phyloP scores from a whole-genome alignment of 2,329 filamentous ascomycete species.

The Penicillium sp. region DNA sequence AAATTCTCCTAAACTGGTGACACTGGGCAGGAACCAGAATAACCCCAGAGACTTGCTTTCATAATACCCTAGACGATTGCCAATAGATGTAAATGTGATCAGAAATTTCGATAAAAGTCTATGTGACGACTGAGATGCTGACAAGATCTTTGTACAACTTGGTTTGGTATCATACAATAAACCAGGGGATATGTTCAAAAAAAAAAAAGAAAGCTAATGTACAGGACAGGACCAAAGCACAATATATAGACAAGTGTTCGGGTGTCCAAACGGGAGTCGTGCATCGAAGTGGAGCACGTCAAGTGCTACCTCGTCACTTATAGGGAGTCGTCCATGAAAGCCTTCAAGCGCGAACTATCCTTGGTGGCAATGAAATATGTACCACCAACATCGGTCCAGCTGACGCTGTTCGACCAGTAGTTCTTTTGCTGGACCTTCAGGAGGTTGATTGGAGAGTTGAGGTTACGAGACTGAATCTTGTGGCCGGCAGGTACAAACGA shows the following conservation, averaged over 20 bases:
- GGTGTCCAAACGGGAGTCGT: neutral
- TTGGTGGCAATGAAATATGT: conserved; percentile 87
- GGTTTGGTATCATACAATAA: conserved; percentile 25
- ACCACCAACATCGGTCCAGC: conserved; percentile 84
- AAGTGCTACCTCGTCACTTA: conserved; percentile 20
- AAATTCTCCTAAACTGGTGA: conserved; percentile 44
- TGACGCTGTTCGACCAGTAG: conserved; percentile 73
- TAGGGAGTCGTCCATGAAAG: conserved; percentile 47
- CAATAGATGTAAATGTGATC: neutral
- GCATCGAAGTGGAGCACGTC: neutral
- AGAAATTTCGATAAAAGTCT: neutral
- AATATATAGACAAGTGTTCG: conserved; percentile 10
- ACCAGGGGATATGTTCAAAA: conserved; percentile 22
- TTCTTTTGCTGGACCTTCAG: conserved; percentile 73
- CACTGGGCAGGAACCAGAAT: neutral
- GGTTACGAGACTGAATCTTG: conserved; percentile 71
- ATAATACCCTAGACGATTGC: neutral
- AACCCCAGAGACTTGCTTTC: neutral
- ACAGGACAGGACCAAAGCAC: conserved; percentile 18
- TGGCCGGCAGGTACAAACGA: conserved; percentile 83
- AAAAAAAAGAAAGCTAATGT: conserved; percentile 18
- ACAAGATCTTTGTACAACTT: conserved; percentile 16
- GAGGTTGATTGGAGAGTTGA: conserved; percentile 79
- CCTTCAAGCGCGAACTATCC: conserved; percentile 59
- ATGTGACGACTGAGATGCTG: neutral